These are phyloP conservation scores for Neodidymelliopsis sp. DNA, from an alignment of 2,329 filamentous ascomycete species.

Conservation along the genomic window DNA sequence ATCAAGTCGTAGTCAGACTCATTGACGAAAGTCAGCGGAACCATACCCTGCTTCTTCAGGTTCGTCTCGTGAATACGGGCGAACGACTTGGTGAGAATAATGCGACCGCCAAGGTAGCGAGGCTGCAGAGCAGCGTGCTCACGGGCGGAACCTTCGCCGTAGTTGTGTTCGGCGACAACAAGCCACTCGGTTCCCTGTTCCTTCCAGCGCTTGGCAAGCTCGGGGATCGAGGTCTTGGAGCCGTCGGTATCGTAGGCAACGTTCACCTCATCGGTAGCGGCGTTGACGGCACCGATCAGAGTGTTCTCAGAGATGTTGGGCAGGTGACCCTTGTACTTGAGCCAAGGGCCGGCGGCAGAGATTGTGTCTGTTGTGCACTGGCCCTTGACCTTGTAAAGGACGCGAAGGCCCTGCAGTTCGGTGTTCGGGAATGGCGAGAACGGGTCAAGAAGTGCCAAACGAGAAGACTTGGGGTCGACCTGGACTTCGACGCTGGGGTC, in stretches of 20 bases:
- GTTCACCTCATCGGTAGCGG: constrained; percentile 91
- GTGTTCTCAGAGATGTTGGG: constrained; percentile 99
- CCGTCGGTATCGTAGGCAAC: constrained; percentile 88
- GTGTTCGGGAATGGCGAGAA: constrained; percentile 81
- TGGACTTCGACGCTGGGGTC: constrained; percentile 75
- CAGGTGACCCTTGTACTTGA: constrained; percentile 99
- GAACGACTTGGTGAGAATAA: constrained; percentile 87
- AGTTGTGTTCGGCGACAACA: constrained; percentile 97
- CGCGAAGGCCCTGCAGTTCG: constrained; percentile 79
- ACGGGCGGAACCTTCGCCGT: constrained; percentile 87
- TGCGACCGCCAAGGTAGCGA: constrained; percentile 83
- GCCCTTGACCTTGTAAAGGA: constrained; percentile 94
- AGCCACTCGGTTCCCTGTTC: constrained; percentile 79
- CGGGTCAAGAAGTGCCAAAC: constrained; percentile 88
- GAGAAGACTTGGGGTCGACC: constrained; percentile 86
- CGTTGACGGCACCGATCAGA: constrained; percentile 92
- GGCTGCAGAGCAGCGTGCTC: constrained; percentile 92
- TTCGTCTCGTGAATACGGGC: constrained; percentile 96
- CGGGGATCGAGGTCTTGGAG: constrained; percentile 78
- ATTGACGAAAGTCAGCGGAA: constrained; percentile 88
- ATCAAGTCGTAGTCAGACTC: constrained; percentile 89
- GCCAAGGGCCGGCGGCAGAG: constrained; percentile 93
- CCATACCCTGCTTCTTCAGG: constrained; percentile 95
- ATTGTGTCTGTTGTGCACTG: constrained; percentile 99
- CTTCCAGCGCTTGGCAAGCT: constrained; percentile 86